These are phyloP conservation scores for Pichia inconspicua DNA, from an alignment of 1,139 yeast species.

Conservation along the genomic window DNA sequence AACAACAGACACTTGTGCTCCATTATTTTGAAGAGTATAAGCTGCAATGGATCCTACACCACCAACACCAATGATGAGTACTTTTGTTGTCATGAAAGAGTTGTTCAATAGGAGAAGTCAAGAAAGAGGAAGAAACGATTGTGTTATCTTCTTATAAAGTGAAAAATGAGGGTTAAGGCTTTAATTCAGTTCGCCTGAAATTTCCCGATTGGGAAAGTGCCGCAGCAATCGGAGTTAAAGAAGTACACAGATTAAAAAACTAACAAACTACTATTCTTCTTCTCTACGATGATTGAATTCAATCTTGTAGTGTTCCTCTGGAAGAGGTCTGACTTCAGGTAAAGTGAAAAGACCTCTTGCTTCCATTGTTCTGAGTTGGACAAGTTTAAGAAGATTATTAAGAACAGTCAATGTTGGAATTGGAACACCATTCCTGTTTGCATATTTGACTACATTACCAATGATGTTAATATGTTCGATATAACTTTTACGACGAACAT, in stretches of 20 bases:
- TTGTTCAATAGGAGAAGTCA: too few species aligned
- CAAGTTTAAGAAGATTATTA: conserved; percentile 48
- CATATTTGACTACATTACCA: conserved; percentile 62
- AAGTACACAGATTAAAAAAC: too few species aligned
- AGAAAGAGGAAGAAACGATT: too few species aligned
- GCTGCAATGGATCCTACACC: conserved; percentile 73
- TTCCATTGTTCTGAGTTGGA: conserved; percentile 54
- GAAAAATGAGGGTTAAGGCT: too few species aligned
- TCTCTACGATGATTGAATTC: not conserved
- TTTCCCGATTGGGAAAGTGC: not conserved
- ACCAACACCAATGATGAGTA: conserved; percentile 59
- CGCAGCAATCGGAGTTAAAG: not conserved
- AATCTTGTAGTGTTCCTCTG: conserved; percentile 17
- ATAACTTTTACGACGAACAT: conserved; percentile 57
- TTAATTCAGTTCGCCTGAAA: not conserved
- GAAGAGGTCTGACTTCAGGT: conserved; percentile 34
- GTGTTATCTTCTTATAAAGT: too few species aligned
- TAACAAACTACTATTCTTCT: not conserved
- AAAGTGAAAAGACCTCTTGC: conserved; percentile 36
- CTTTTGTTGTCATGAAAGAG: conserved; percentile 24
- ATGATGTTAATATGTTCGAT: conserved; percentile 64
- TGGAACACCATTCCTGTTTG: conserved; percentile 41
- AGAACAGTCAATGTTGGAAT: conserved; percentile 53
- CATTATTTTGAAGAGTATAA: conserved; percentile 43
- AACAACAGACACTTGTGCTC: conserved; percentile 51